Percentiles rank a stretch among this genome's conserved stretches.
Evolutionary conservation across 2,329 filamentous ascomycete genomes (phyloP).

Genomic region (Cercospora sp.): DNA sequence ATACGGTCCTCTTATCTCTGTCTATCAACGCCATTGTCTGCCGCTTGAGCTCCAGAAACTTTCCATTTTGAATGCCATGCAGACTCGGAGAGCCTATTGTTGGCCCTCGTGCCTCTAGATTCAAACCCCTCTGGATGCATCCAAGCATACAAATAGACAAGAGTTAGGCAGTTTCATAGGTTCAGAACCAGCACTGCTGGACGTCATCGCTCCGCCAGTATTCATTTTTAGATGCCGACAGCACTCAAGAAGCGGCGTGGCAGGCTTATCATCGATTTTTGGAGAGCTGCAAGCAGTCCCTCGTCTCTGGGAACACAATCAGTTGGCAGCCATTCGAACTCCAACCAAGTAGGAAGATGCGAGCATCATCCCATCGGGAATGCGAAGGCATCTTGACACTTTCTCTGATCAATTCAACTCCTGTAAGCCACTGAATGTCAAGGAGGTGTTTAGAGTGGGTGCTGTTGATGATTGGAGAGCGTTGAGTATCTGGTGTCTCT

Average conservation of each 20-base stretch:
- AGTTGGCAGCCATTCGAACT: neutral
- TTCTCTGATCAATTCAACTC: too few relatives aligned
- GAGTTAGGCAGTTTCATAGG: neutral
- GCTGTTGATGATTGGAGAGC: too few relatives aligned
- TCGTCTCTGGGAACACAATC: neutral
- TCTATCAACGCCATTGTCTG: neutral
- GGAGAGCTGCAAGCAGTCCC: neutral
- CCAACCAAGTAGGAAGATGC: neutral
- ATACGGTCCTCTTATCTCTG: neutral
- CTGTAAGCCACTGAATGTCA: too few relatives aligned
- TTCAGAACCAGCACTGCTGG: neutral
- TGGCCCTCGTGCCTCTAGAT: too few relatives aligned
- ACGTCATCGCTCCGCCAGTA: neutral
- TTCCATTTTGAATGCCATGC: too few relatives aligned
- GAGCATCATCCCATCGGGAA: too few relatives aligned
- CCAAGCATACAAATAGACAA: neutral
- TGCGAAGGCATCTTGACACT: too few relatives aligned
- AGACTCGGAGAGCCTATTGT: too few relatives aligned
- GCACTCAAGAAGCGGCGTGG: neutral
- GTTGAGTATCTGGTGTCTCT: too few relatives aligned
- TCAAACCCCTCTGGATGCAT: neutral
- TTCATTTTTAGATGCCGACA: neutral
- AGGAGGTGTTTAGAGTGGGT: too few relatives aligned
- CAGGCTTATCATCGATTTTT: neutral
- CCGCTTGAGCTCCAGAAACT: neutral